Evolutionary conservation across 1,284 basidiomycete genomes (phyloP).

Genomic region (Tilletiaria anomala): DNA sequence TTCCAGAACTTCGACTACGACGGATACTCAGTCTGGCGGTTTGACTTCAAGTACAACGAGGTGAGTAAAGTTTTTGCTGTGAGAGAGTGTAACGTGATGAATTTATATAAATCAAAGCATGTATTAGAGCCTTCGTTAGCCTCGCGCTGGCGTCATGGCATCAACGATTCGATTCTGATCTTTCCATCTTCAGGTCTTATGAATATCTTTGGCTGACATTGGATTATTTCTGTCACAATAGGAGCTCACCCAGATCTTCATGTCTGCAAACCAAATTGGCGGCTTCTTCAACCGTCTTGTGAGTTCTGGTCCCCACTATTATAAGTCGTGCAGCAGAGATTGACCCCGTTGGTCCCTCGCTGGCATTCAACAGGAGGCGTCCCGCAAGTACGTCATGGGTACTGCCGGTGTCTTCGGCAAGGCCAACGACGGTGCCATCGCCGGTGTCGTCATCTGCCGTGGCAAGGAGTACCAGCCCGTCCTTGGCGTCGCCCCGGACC

Average conservation of each 20-base stretch:
- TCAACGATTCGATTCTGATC: too few relatives aligned
- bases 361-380: too few relatives aligned
- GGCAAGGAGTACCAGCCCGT: conserved; percentile 46
- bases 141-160: too few relatives aligned
- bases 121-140: too few relatives aligned
- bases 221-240: too few relatives aligned
- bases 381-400: conserved; percentile 56
- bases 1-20: conserved; percentile 61
- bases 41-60: conserved; percentile 96
- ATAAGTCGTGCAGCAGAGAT: not conserved
- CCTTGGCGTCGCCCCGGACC: conserved; percentile 59
- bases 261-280: conserved; percentile 63
- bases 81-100: too few relatives aligned
- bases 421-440: conserved; percentile 49
- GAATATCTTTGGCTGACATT: too few relatives aligned
- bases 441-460: conserved; percentile 64
- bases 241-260: conserved; percentile 62
- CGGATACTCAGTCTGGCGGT: conserved; percentile 80
- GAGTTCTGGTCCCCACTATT: too few relatives aligned
- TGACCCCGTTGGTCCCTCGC: conserved; percentile 43
- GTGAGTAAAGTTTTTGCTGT: too few relatives aligned
- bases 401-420: conserved; percentile 79
- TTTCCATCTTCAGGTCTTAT: too few relatives aligned
- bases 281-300: conserved; percentile 92
- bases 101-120: too few relatives aligned